These are phyloP conservation scores for Parachaetomium inaequale DNA, from an alignment of 495 filamentous ascomycete genomes.

Conservation along the genomic window DNA sequence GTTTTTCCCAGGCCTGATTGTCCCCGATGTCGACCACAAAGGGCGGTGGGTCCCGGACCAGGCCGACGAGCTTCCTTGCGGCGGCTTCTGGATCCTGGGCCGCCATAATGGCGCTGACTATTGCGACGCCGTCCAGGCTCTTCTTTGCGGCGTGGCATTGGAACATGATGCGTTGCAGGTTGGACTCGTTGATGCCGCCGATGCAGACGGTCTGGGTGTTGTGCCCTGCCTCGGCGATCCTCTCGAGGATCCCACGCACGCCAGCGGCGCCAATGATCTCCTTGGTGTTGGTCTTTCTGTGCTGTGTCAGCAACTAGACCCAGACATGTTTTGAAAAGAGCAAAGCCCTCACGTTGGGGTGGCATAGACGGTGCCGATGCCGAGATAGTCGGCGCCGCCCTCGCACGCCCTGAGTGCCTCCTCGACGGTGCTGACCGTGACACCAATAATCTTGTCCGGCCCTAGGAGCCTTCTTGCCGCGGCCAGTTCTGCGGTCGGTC, in stretches of 20 bases:
- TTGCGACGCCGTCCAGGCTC: constrained; percentile 71
- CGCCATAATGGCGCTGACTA: constrained; percentile 86
- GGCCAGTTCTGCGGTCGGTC: constrained; percentile 46
- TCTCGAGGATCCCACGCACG: constrained; percentile 62
- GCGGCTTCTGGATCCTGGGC: constrained; percentile 60
- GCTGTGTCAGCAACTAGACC: constrained; percentile 4
- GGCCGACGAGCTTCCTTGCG: constrained; percentile 51
- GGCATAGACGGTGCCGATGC: constrained; percentile 81
- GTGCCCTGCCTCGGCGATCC: constrained; percentile 44
- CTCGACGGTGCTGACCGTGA: constrained; percentile 64
- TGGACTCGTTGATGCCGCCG: constrained; percentile 80
- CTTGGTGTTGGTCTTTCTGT: constrained; percentile 70
- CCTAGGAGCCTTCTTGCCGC: constrained; percentile 71
- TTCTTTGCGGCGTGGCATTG: constrained; percentile 53
- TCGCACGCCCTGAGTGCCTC: constrained; percentile 65
- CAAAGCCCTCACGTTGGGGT: constrained; percentile 63
- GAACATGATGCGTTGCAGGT: constrained; percentile 68
- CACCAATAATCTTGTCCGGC: constrained; percentile 60
- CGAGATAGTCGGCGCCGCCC: constrained; percentile 80
- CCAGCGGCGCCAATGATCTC: constrained; percentile 79
- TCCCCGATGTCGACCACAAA: constrained; percentile 60
- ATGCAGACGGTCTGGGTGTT: constrained; percentile 66
- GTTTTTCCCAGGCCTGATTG: too few species aligned
- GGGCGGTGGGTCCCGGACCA: constrained; percentile 40
- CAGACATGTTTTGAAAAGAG: neutral